These are phyloP conservation scores for Blastomyces gilchristii DNA, from an alignment of 2,329 filamentous ascomycete species.

Conservation along the genomic window DNA sequence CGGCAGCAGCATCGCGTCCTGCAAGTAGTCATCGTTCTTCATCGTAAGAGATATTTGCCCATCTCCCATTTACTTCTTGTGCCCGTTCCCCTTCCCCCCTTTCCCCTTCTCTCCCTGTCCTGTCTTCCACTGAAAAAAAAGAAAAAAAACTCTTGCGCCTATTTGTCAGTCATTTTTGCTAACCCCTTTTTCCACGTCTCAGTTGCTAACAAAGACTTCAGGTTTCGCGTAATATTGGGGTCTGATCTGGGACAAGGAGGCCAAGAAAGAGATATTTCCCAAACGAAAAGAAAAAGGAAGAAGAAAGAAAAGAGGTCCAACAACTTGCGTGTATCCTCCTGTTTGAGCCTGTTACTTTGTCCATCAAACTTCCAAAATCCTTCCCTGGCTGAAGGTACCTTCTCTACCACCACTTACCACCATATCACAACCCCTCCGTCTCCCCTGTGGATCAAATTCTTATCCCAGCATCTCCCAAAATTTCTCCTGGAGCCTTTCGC, in stretches of 20 bases:
- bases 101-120: slow-evolving; percentile 9
- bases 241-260: background rate
- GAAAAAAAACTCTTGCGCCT: background rate
- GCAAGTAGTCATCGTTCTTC: background rate
- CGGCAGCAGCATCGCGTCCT: background rate
- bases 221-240: slow-evolving; percentile 1
- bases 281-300: background rate
- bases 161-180: slow-evolving; percentile 1
- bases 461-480: slow-evolving; percentile 20
- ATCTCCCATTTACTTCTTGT: background rate
- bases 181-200: slow-evolving; percentile 3
- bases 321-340: background rate
- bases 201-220: slow-evolving; percentile 4
- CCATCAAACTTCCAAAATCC: slow-evolving; percentile 2
- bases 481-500: slow-evolving; percentile 19
- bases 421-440: slow-evolving; percentile 3
- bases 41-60: background rate
- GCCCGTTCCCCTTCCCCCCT: slow-evolving; percentile 1
- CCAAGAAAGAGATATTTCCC: background rate
- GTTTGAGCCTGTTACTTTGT: slow-evolving; percentile 6
- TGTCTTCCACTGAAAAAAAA: background rate
- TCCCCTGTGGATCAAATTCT: slow-evolving; percentile 3
- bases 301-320: background rate
- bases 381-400: background rate
- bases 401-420: background rate